These are phyloP conservation scores for Phragmites australis DNA, from an alignment of 176 grass and related monocot genomes.

Conservation along the genomic window DNA sequence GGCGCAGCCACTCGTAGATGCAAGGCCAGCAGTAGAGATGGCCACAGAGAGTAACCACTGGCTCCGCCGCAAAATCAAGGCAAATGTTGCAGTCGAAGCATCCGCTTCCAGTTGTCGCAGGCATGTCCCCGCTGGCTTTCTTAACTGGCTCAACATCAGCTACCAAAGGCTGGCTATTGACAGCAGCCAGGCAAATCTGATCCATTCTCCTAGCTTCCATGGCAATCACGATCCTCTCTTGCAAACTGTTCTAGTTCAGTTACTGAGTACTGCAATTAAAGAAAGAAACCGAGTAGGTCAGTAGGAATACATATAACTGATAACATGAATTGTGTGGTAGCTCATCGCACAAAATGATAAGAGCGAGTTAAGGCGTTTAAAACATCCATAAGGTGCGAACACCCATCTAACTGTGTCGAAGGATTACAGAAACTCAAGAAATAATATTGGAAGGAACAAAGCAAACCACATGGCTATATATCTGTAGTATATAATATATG, in stretches of 20 bases:
- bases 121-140: slow-evolving; percentile 38
- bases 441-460: slow-evolving; percentile 5
- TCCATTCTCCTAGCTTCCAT: slow-evolving; percentile 48
- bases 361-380: neutral
- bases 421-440: slow-evolving; percentile 26
- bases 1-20: slow-evolving; percentile 85
- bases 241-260: neutral
- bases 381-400: neutral
- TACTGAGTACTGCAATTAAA: slow-evolving; percentile 23
- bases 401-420: neutral
- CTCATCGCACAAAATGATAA: neutral
- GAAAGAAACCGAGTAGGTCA: slow-evolving; percentile 20
- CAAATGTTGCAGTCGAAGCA: slow-evolving; percentile 93
- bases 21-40: slow-evolving; percentile 99
- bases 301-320: slow-evolving; percentile 10
- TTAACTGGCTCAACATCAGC: slow-evolving; percentile 45
- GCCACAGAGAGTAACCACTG: slow-evolving; percentile 81
- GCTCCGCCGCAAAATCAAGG: slow-evolving; percentile 78
- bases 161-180: slow-evolving; percentile 29
- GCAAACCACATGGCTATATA: slow-evolving; percentile 9
- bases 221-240: neutral
- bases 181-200: slow-evolving; percentile 35
- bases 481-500: neutral
- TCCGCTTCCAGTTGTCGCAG: slow-evolving; percentile 32
- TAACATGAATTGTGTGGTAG: neutral